Evolutionary conservation across 495 filamentous ascomycete species (phyloP), one percentile per base, ranked within the genome.

Genomic region (Tuber calosporum): DNA sequence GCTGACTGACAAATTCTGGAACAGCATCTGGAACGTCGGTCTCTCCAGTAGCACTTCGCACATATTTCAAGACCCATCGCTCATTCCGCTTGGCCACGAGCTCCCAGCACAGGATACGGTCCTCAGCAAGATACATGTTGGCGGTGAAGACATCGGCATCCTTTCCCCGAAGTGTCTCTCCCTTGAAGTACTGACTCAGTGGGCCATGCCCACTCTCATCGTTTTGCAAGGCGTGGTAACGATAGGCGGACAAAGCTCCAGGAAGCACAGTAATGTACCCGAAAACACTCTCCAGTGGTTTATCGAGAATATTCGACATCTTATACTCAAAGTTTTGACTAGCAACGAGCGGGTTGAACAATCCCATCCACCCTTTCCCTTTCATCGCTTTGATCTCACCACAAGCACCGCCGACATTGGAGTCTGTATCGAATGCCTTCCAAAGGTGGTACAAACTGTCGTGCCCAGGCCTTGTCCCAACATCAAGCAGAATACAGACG

Each of bases 271-370:
- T 97, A 76, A 98, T 98, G 79, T 98, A 98, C 4, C 96, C 96
- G 80, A 99, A 98, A 2, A 97, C 96, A 2, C 91, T 94, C 83
- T 99, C 96, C 36, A 99, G 85, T 5, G 96, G 96, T 83, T 98
- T 98, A 81, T 99, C 96, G 38, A 99, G 86, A 80, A 99, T 99
- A 75, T 98, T 99, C 9, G 92, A 96, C 94, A 98, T 97, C 84
- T 99, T 99, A 86, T 99, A 99, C 83, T 99, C 96, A 79, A 98
- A 99, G 80, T 99, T 98, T 82, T 99, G 96, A 67, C 92, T 94
- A 0, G 96, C 96, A 11, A 99, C 93, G 4, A 99, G 87, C 0
- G 96, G 96, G 81, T 98, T 98, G 58, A 99, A 84, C 34, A 99
- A 87, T 34, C 93, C 92, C 22, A 90, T 84, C 83, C 90, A 92